Conservation (phyloP, 2,329 filamentous ascomycete genomes). For the Elsinoe batatas region DNA sequence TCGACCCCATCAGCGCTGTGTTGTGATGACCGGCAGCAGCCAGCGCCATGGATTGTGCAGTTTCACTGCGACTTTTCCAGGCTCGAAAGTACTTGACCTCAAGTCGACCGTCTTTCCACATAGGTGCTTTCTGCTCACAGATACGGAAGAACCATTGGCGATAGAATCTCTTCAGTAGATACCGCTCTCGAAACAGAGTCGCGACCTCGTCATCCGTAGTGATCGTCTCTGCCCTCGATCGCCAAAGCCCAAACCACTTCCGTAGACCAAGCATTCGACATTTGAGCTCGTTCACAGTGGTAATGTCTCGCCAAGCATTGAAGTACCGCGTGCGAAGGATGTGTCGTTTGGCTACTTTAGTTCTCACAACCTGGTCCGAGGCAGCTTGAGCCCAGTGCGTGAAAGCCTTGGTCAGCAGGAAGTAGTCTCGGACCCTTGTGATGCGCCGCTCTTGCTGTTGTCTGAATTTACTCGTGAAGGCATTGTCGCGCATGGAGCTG, state of each 20-base stretch:
- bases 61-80: not conserved
- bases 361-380: slow-evolving; percentile 54
- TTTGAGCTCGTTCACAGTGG: slow-evolving; percentile 48
- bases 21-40: not conserved
- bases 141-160: slow-evolving; percentile 31
- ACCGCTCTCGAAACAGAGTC: not conserved
- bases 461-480: slow-evolving; percentile 40
- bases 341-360: slow-evolving; percentile 58
- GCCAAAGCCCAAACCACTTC: slow-evolving; percentile 48
- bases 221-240: slow-evolving; percentile 29
- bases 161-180: slow-evolving; percentile 17
- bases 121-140: slow-evolving; percentile 26
- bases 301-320: slow-evolving; percentile 58
- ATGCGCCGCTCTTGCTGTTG: slow-evolving; percentile 50
- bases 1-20: not conserved
- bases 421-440: slow-evolving; percentile 53
- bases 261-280: slow-evolving; percentile 42
- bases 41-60: not conserved
- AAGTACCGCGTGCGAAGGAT: slow-evolving; percentile 61
- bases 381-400: slow-evolving; percentile 60
- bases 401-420: slow-evolving; percentile 54
- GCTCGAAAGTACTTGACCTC: slow-evolving; percentile 14
- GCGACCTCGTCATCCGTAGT: not conserved
- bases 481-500: slow-evolving; percentile 38
- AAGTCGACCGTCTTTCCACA: slow-evolving; percentile 24